These are phyloP conservation scores for Zalerion maritima DNA, from an alignment of 495 filamentous ascomycete species.

Conservation along the genomic window DNA sequence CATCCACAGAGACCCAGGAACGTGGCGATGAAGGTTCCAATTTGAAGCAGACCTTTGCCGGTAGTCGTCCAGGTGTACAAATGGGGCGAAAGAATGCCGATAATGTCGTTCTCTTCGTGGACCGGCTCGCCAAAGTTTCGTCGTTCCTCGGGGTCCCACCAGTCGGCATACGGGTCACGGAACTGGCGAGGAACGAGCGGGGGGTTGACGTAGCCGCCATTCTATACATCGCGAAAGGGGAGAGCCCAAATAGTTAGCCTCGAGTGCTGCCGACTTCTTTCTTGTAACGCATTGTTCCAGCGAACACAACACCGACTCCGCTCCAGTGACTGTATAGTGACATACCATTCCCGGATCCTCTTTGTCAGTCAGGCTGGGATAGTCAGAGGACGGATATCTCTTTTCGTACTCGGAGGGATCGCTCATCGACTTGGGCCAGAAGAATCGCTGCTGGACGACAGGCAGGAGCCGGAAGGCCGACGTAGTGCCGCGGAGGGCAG, in stretches of 20 bases:
- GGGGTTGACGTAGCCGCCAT: constrained; percentile 86
- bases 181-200: constrained; percentile 66
- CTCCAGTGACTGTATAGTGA: no score
- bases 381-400: constrained; percentile 33
- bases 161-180: constrained; percentile 85
- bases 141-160: constrained; percentile 96
- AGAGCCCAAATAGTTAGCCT: no score
- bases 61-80: constrained; percentile 75
- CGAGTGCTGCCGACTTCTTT: no score
- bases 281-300: no score
- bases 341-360: constrained; percentile 69
- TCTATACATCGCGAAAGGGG: no score
- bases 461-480: constrained; percentile 29
- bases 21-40: constrained; percentile 57
- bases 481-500: constrained; percentile 36
- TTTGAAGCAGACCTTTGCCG: constrained; percentile 53
- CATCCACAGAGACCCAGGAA: constrained; percentile 57
- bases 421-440: constrained; percentile 29
- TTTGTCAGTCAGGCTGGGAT: constrained; percentile 38
- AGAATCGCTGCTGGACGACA: constrained; percentile 33
- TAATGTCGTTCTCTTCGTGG: constrained; percentile 92
- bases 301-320: no score
- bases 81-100: constrained; percentile 79
- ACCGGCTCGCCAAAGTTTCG: constrained; percentile 91
- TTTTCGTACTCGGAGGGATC: constrained; percentile 25